A percentile compares a stretch with the other conserved stretches of the same genome.
phyloP scores from a whole-genome alignment of 352 stramenopile species.

The Phytophthora citricola region DNA sequence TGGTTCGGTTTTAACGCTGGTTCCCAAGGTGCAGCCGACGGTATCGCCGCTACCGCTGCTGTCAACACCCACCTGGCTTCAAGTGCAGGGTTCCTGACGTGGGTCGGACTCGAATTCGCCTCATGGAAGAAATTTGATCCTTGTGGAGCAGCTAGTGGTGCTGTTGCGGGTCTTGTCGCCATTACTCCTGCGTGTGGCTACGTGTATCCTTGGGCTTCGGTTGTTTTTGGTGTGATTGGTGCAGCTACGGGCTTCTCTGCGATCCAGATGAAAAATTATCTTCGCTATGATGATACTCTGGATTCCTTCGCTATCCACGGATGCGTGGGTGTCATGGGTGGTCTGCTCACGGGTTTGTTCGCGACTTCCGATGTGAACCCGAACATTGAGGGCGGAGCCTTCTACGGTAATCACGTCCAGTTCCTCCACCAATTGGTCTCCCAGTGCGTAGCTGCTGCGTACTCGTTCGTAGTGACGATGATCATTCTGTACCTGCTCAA shows the following conservation, averaged over 20 bases:
- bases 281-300: constrained; percentile 85
- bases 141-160: constrained; percentile 65
- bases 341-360: constrained; percentile 76
- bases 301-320: constrained; percentile 83
- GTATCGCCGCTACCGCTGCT: constrained; percentile 67
- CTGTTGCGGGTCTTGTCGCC: constrained; percentile 65
- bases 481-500: constrained; percentile 79
- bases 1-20: constrained; percentile 89
- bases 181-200: constrained; percentile 81
- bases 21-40: constrained; percentile 63
- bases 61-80: constrained; percentile 81
- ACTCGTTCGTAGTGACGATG: constrained; percentile 72
- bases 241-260: constrained; percentile 57
- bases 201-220: constrained; percentile 69
- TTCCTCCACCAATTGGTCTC: constrained; percentile 66
- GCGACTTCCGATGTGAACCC: constrained; percentile 63
- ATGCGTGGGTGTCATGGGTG: constrained; percentile 64
- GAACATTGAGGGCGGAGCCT: constrained; percentile 57
- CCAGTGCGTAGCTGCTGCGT: constrained; percentile 62
- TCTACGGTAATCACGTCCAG: constrained; percentile 58
- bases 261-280: constrained; percentile 67
- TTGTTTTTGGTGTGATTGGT: constrained; percentile 79
- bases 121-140: constrained; percentile 66
- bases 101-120: constrained; percentile 64
- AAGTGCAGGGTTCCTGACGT: constrained; percentile 71